phyloP scores from a whole-genome alignment of 2,329 filamentous ascomycete genomes.

The Epichloe bromicola region DNA sequence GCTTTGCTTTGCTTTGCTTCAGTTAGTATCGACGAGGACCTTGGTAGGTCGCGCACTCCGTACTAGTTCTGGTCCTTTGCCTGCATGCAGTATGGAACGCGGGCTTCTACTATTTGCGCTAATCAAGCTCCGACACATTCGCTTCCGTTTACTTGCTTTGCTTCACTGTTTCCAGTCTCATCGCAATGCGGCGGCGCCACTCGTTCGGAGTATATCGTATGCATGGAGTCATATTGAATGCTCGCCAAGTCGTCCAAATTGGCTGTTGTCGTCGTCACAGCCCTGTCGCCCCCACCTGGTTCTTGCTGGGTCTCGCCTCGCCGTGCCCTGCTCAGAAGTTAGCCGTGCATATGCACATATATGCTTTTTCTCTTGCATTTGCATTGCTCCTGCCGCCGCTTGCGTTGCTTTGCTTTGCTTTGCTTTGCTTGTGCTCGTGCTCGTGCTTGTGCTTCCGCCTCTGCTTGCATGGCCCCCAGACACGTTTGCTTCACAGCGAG shows the following conservation, averaged over 20 bases:
- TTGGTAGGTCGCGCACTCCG: background rate
- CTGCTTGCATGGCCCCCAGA: background rate
- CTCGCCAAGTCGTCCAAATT: background rate
- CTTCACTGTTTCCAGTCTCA: no score
- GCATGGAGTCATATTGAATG: no score
- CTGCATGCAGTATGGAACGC: no score
- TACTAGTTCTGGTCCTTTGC: no score
- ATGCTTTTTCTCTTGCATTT: background rate
- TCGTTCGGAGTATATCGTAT: no score
- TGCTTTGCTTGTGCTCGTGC: background rate
- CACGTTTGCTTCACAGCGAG: background rate
- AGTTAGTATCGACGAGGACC: background rate
- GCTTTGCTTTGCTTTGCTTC: no score
- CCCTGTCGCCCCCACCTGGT: background rate
- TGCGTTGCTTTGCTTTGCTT: no score
- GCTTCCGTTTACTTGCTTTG: no score
- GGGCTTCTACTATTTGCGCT: no score
- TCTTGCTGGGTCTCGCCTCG: slow-evolving; percentile 5
- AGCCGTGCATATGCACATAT: slow-evolving; percentile 5
- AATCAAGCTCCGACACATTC: no score
- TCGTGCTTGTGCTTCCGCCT: background rate
- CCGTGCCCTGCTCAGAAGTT: background rate
- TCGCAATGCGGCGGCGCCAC: no score
- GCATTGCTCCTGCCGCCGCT: slow-evolving; percentile 2
- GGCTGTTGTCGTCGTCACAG: background rate